Evolutionary conservation across 768 basidiomycete species (phyloP), one percentile per base, ranked within the genome.

Genomic region (Leucosporidium scottii): DNA sequence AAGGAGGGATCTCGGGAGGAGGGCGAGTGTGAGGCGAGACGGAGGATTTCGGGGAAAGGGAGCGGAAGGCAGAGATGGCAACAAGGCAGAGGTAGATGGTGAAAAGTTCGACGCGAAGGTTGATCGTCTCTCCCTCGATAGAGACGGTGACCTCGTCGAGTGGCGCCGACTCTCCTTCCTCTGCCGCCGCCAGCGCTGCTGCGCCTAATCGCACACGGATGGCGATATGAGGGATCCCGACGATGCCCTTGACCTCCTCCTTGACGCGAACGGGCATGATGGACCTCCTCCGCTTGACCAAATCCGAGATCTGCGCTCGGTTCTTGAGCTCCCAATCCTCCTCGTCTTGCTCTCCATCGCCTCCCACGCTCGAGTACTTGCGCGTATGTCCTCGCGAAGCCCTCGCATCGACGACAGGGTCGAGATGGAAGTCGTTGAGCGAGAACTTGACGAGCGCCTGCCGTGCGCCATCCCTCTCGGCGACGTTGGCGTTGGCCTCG

Each of bases 71-170:
- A 39, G 74, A 15, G 71, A 73, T 17, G 67, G 57, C 72, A 74
- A 61, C 58, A 61, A 67, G 58, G 75, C 23, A 44, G 72, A 85
- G 86, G 75, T 93, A 93, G 36, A 87, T 79, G 75, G 88, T 85
- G 21, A 84, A 83, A 17, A 81, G 77, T 66, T 85, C 83, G 57
- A 79, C 30, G 4, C 76, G 68, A 50, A 75, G 59, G 15, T 70
- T 58, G 34, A 72, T 63, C 31, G 71, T n/a, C 23, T 75, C 62
- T 36, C 70, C 25, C 23, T 68, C 66, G 57, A 73, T 36, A 5
- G 34, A 59, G 36, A 67, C 36, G 27, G 31, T 17, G 28, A 72
- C 25, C 36, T 64, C 64, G 64, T 72, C 70, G 54, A 72, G 56
- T 6, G 70, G 60, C 0, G 25, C 47, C 4, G 36, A 10, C 1